A percentile compares a stretch with the other conserved stretches of the same genome.
phyloP scores from a whole-genome alignment of 1,284 basidiomycete species.

The Trichosporon ovoides region DNA sequence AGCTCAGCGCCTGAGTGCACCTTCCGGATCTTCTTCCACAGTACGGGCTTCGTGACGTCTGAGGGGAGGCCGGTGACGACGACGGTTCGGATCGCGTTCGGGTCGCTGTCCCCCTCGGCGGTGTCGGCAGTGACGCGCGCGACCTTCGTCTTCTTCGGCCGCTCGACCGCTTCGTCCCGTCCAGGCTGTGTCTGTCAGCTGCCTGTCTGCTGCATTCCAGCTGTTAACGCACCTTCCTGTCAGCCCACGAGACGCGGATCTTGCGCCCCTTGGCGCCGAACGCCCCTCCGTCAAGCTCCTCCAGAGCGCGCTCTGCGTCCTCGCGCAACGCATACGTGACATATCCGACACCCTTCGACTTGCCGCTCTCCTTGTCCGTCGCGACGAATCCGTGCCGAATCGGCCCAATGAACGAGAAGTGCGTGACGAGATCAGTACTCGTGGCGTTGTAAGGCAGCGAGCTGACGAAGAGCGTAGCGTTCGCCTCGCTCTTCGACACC shows the following conservation, averaged over 20 bases:
- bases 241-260: constrained; percentile 73
- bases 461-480: constrained; percentile 48
- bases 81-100: constrained; percentile 71
- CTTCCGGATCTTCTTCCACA: constrained; percentile 84
- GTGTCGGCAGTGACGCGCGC: constrained; percentile 14
- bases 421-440: constrained; percentile 78
- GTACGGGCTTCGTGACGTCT: constrained; percentile 62
- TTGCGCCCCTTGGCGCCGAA: constrained; percentile 57
- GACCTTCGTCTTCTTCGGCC: constrained; percentile 21
- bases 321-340: constrained; percentile 85
- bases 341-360: constrained; percentile 96
- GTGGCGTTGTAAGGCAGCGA: constrained; percentile 79
- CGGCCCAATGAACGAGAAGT: constrained; percentile 93
- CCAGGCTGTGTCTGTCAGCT: constrained; percentile 12
- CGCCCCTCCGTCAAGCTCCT: constrained; percentile 56
- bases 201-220: neutral
- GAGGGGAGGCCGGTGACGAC: constrained; percentile 68
- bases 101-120: constrained; percentile 52
- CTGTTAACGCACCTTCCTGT: constrained; percentile 58
- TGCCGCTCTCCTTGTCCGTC: constrained; percentile 60
- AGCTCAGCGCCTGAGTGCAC: constrained; percentile 62
- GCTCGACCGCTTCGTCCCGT: constrained; percentile 8
- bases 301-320: constrained; percentile 74
- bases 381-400: constrained; percentile 93
- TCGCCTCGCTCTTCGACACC: constrained; percentile 1